phyloP scores from a whole-genome alignment of 2,329 filamentous ascomycete species.

The Colletotrichum noveboracense region DNA sequence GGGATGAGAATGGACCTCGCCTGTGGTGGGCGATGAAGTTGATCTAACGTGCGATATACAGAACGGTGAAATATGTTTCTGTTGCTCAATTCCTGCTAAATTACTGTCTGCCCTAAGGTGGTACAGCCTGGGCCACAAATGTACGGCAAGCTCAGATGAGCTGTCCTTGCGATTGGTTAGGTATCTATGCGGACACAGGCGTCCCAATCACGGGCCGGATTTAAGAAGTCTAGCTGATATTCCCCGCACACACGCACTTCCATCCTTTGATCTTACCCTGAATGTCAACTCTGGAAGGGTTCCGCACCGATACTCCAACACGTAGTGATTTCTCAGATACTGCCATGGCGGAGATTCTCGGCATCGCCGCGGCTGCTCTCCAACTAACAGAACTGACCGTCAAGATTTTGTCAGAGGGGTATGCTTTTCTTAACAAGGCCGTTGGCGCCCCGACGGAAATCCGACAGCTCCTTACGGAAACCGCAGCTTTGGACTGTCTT shows the following conservation, averaged over 20 bases:
- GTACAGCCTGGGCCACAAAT: neutral
- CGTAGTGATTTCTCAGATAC: neutral
- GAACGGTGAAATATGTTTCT: neutral
- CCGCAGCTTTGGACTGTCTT: neutral
- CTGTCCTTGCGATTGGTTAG: neutral
- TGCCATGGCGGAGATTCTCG: neutral
- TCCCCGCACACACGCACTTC: no score
- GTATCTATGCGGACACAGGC: fast-evolving
- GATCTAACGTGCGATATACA: neutral
- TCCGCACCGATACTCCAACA: no score
- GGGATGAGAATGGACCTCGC: fast-evolving
- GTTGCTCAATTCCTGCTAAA: neutral
- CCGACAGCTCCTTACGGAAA: neutral
- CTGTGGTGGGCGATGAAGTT: neutral
- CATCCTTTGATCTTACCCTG: no score
- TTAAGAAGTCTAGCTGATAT: no score
- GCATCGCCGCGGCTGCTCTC: fast-evolving
- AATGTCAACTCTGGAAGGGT: no score
- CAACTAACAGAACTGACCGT: neutral
- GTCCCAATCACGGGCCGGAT: neutral
- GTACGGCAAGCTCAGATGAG: fast-evolving
- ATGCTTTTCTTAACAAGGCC: fast-evolving
- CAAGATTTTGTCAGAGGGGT: fast-evolving
- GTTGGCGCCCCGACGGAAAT: neutral
- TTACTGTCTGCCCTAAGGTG: neutral